Conservation (phyloP, 441 rosid genomes). For the Syzygium malaccense region DNA sequence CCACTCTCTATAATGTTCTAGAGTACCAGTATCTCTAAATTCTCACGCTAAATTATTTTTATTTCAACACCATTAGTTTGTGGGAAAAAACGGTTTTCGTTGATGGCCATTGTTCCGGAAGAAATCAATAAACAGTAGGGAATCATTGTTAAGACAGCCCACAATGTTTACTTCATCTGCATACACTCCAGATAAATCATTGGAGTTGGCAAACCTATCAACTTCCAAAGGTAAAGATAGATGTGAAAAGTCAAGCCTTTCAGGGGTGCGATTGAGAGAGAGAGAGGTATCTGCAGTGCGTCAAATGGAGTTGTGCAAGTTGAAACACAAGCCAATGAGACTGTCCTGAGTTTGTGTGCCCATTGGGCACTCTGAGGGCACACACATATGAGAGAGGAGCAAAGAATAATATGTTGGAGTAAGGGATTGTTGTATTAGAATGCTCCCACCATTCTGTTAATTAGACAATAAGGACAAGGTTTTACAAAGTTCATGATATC, state of each 20-base stretch:
- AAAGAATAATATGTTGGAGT: neutral
- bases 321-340: neutral
- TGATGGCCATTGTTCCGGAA: neutral
- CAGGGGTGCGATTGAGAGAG: neutral
- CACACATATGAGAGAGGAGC: neutral
- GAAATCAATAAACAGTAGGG: neutral
- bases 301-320: neutral
- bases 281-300: neutral
- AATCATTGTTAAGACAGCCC: neutral
- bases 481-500: neutral
- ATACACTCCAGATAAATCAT: neutral
- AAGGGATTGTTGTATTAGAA: neutral
- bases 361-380: neutral
- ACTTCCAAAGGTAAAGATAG: neutral
- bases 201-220: neutral
- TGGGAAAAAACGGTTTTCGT: neutral
- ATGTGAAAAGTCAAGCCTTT: neutral
- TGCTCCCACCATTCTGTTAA: neutral
- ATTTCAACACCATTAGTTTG: neutral
- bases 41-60: neutral
- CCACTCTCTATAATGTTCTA: neutral
- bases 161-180: neutral
- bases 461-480: neutral
- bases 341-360: neutral
- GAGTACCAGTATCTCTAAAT: neutral